These are phyloP conservation scores for Lecanicillium sp. DNA, from an alignment of 2,329 filamentous ascomycete genomes.

Conservation along the genomic window DNA sequence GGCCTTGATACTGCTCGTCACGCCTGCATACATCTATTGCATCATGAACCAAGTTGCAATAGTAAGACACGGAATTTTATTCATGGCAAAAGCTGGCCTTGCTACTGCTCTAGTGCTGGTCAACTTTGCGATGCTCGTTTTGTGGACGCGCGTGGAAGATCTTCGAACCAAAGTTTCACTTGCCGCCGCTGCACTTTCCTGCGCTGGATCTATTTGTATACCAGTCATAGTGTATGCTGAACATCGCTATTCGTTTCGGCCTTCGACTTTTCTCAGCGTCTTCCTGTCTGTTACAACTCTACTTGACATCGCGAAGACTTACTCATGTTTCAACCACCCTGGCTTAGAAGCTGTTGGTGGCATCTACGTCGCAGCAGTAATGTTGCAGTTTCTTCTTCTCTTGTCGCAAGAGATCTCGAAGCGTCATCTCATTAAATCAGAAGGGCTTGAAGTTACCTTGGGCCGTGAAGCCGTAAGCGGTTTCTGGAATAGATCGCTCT, in stretches of 20 bases:
- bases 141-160: no score
- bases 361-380: conserved; percentile 18
- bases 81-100: no score
- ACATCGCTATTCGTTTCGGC: conserved; percentile 22
- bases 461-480: conserved; percentile 13
- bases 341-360: conserved; percentile 14
- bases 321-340: conserved; percentile 24
- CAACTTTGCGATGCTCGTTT: no score
- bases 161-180: no score
- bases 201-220: conserved; percentile 19
- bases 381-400: conserved; percentile 19
- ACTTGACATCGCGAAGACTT: conserved; percentile 22
- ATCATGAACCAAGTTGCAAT: no score
- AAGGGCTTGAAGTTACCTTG: conserved; percentile 5
- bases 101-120: no score
- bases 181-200: conserved; percentile 17
- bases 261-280: conserved; percentile 21
- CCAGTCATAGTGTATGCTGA: conserved; percentile 21
- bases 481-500: conserved; percentile 10
- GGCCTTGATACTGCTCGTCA: no score
- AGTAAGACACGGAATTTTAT: no score
- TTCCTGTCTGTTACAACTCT: conserved; percentile 24
- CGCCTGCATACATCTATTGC: no score
- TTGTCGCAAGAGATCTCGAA: conserved; percentile 15
- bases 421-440: neutral